phyloP scores from a whole-genome alignment of 352 stramenopile genomes.

The Phytophthora sp. region DNA sequence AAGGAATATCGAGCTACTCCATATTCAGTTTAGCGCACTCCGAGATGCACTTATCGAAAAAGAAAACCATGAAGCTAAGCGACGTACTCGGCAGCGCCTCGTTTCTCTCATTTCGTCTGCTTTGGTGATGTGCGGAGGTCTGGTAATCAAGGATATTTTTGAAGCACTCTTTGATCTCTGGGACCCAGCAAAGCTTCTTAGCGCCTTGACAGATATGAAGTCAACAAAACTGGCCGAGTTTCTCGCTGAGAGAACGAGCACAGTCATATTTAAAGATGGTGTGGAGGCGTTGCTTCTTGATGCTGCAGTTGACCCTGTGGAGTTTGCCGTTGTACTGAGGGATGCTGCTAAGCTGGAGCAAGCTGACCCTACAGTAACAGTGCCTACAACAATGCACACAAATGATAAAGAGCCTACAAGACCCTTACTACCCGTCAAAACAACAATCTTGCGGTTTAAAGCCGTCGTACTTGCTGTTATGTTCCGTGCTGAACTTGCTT shows the following conservation, averaged over 20 bases:
- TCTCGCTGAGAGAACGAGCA: conserved; percentile 10
- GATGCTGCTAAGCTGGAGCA: not conserved
- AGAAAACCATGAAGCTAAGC: conserved; percentile 2
- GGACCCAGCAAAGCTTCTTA: conserved; percentile 8
- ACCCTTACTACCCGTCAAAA: no score
- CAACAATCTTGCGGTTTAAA: not conserved
- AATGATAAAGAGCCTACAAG: no score
- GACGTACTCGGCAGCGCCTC: not conserved
- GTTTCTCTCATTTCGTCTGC: conserved; percentile 12
- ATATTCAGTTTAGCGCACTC: conserved; percentile 7
- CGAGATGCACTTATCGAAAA: not conserved
- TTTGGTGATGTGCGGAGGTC: conserved; percentile 13
- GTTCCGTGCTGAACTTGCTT: no score
- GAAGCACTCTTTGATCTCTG: not conserved
- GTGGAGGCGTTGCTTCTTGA: conserved; percentile 9
- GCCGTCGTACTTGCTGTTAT: not conserved
- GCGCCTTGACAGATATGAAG: not conserved
- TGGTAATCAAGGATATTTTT: conserved; percentile 1
- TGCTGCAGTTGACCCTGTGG: conserved; percentile 8
- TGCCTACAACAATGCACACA: no score
- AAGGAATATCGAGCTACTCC: not conserved
- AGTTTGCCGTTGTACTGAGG: conserved; percentile 14
- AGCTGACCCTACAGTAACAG: not conserved
- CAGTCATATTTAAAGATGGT: conserved; percentile 6
- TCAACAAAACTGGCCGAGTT: conserved; percentile 8